Evolutionary conservation across 176 grass and related monocot genomes (phyloP).

Genomic region (Raddia distichophylla): DNA sequence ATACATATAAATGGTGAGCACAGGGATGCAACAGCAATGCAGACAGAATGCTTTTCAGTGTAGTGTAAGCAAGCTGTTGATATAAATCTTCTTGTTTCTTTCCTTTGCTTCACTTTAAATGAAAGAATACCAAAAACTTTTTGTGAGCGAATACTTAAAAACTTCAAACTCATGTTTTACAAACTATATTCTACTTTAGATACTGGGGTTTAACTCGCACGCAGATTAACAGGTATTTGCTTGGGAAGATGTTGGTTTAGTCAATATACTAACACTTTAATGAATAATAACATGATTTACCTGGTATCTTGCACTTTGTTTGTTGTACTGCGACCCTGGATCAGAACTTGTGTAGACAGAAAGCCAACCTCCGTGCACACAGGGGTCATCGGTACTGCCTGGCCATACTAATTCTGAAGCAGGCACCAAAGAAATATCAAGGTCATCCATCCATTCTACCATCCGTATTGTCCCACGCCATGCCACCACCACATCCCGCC

Average conservation of each 20-base stretch:
- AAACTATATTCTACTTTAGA: conserved; percentile 33
- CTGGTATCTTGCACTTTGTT: conserved; percentile 66
- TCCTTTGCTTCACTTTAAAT: conserved; percentile 32
- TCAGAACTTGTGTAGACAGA: conserved; percentile 73
- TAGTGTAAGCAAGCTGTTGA: neutral
- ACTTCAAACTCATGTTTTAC: conserved; percentile 33
- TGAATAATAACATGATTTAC: conserved; percentile 48
- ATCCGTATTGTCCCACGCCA: conserved; percentile 81
- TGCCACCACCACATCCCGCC: conserved; percentile 79
- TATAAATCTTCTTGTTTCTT: conserved; percentile 13
- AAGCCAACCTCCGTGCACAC: conserved; percentile 82
- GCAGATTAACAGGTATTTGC: conserved; percentile 15
- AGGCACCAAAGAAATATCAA: conserved; percentile 70
- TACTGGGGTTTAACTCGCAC: conserved; percentile 15
- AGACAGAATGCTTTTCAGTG: conserved; percentile 8
- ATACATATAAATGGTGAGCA: neutral
- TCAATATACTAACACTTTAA: conserved; percentile 27
- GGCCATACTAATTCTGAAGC: conserved; percentile 56
- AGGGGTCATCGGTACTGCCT: conserved; percentile 29
- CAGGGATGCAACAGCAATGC: neutral
- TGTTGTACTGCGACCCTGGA: conserved; percentile 62
- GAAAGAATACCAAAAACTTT: neutral
- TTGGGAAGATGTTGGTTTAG: neutral
- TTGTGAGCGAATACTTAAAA: neutral
- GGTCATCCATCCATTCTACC: conserved; percentile 87